Conservation (phyloP, 2,329 filamentous ascomycete genomes). For the Diaporthe sp. region DNA sequence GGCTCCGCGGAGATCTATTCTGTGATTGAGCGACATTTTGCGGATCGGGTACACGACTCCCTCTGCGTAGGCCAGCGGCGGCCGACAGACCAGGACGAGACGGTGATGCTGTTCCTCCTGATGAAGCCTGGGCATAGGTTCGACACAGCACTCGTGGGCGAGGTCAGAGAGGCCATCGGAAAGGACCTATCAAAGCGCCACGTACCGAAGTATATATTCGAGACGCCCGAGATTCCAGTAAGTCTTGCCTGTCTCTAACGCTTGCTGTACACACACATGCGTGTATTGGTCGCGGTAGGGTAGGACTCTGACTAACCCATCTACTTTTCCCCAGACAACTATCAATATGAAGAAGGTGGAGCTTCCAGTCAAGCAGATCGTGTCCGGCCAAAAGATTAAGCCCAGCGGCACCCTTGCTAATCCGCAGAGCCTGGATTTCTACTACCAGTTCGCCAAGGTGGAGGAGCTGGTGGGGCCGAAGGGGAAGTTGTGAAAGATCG, state of each 20-base stretch:
- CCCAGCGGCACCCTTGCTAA: constrained; percentile 82
- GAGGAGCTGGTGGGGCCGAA: constrained; percentile 65
- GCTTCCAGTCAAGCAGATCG: constrained; percentile 85
- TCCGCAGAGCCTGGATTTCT: constrained; percentile 79
- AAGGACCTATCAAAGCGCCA: constrained; percentile 77
- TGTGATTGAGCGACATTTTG: constrained; percentile 75
- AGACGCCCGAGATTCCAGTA: constrained; percentile 84
- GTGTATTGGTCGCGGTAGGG: background rate
- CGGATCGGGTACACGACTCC: constrained; percentile 73
- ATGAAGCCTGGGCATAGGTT: constrained; percentile 68
- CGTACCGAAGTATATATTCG: constrained; percentile 82
- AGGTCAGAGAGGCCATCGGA: constrained; percentile 73
- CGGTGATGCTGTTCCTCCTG: constrained; percentile 65
- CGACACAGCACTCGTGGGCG: constrained; percentile 61
- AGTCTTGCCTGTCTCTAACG: constrained; percentile 45
- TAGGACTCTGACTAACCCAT: background rate
- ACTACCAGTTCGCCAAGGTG: constrained; percentile 81
- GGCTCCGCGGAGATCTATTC: constrained; percentile 84
- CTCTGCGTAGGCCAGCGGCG: constrained; percentile 83
- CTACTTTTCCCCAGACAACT: constrained; percentile 66
- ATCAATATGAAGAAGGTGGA: constrained; percentile 90
- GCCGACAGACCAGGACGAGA: constrained; percentile 64
- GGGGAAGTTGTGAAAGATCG: constrained; percentile 58
- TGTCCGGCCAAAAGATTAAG: constrained; percentile 79
- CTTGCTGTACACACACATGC: background rate